These are phyloP conservation scores for Thalassiosira profunda DNA, from an alignment of 108 stramenopile genomes.

Conservation along the genomic window DNA sequence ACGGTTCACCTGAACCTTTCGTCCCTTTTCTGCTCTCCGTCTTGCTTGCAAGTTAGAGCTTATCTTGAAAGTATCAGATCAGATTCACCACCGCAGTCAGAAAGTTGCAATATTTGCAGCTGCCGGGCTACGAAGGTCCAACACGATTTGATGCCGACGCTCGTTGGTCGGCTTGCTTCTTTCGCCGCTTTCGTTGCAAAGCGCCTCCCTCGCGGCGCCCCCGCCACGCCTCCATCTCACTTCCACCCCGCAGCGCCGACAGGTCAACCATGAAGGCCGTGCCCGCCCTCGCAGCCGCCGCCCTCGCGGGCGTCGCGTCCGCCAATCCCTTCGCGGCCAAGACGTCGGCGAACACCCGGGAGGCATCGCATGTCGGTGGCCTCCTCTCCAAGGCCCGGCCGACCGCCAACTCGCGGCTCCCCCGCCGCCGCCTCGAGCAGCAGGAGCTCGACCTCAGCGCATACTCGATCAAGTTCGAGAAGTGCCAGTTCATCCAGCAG, in stretches of 20 bases:
- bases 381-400: conserved; percentile 52
- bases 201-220: no score
- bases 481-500: conserved; percentile 81
- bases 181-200: no score
- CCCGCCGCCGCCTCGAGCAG: conserved; percentile 47
- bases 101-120: no score
- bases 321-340: conserved; percentile 62
- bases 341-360: conserved; percentile 47
- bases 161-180: no score
- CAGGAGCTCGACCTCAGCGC: conserved; percentile 65
- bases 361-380: conserved; percentile 50
- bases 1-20: no score
- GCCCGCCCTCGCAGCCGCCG: not conserved
- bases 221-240: not conserved
- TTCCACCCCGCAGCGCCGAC: not conserved
- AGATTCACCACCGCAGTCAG: no score
- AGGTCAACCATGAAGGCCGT: conserved; percentile 12
- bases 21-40: not conserved
- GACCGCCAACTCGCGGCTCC: conserved; percentile 10
- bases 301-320: conserved; percentile 21
- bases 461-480: conserved; percentile 83
- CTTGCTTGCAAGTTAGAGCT: not conserved
- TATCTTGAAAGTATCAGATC: not conserved
- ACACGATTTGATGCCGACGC: no score
- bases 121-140: no score